phyloP scores from a whole-genome alignment of 345 rosid genomes.

The Abelmoschus esculentus region DNA sequence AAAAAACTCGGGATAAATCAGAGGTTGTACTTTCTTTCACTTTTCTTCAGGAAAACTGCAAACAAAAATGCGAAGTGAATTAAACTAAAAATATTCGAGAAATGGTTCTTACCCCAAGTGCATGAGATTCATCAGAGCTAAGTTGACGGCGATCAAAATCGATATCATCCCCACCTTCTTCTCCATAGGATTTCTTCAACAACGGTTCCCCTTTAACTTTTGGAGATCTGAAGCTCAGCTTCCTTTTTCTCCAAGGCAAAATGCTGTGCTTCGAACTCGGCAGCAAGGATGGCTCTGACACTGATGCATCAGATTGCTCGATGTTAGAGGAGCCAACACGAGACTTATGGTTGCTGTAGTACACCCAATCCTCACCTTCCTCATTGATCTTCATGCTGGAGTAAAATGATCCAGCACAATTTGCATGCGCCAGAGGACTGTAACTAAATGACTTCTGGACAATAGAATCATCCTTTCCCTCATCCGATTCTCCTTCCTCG shows the following conservation, averaged over 20 bases:
- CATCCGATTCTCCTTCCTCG: slow-evolving; percentile 80
- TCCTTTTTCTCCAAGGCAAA: slow-evolving; percentile 89
- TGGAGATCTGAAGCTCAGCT: slow-evolving; percentile 82
- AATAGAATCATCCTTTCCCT: slow-evolving; percentile 41
- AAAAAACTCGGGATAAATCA: not conserved
- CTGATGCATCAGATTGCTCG: slow-evolving; percentile 37
- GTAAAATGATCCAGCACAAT: slow-evolving; percentile 58
- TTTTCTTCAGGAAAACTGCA: no score
- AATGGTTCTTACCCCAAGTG: slow-evolving; percentile 38
- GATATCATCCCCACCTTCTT: slow-evolving; percentile 97
- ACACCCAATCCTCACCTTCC: slow-evolving; percentile 56
- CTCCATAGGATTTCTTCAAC: slow-evolving; percentile 79
- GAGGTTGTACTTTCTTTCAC: not conserved
- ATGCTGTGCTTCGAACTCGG: slow-evolving; percentile 60
- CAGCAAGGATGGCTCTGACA: slow-evolving; percentile 40
- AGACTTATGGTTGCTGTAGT: slow-evolving; percentile 66
- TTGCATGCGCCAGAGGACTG: slow-evolving; percentile 71
- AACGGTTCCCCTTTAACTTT: slow-evolving; percentile 88
- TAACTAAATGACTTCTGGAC: slow-evolving; percentile 69
- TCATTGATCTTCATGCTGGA: slow-evolving; percentile 36
- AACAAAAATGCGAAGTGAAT: no score
- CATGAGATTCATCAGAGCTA: slow-evolving; percentile 64
- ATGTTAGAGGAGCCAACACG: slow-evolving; percentile 42
- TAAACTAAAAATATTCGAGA: not conserved
- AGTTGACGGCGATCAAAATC: slow-evolving; percentile 92